A percentile compares a stretch with the other conserved stretches of the same genome.
These are phyloP conservation scores for sorghum (Sorghum bicolor) DNA, from an alignment of 176 grass and related monocot genomes.

Conservation along the genomic window Sorghum_bicolor_NCBIv3 NC_012876.2:80001-80500, in stretches of 20 bases:
- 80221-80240: constrained; percentile 92
- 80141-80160: constrained; percentile 44
- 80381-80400: constrained; percentile 52
- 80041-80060: constrained; percentile 40
- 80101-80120: not conserved
- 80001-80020: constrained; percentile 82
- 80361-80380: constrained; percentile 94
- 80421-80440: not conserved
- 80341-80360: constrained; percentile 69
- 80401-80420: not conserved
- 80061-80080: not conserved
- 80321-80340: constrained; percentile 91
- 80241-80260: constrained; percentile 86
- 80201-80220: constrained; percentile 87
- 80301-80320: constrained; percentile 87
- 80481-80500: not conserved
- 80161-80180: constrained; percentile 85
- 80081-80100: constrained; percentile 1
- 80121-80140: not conserved
- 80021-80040: constrained; percentile 78
- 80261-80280: constrained; percentile 86
- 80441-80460: not conserved
- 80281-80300: constrained; percentile 87
- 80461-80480: not conserved
- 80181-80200: constrained; percentile 85